Conservation (phyloP, 1,284 basidiomycete species). For the Trichosporon sp. region DNA sequence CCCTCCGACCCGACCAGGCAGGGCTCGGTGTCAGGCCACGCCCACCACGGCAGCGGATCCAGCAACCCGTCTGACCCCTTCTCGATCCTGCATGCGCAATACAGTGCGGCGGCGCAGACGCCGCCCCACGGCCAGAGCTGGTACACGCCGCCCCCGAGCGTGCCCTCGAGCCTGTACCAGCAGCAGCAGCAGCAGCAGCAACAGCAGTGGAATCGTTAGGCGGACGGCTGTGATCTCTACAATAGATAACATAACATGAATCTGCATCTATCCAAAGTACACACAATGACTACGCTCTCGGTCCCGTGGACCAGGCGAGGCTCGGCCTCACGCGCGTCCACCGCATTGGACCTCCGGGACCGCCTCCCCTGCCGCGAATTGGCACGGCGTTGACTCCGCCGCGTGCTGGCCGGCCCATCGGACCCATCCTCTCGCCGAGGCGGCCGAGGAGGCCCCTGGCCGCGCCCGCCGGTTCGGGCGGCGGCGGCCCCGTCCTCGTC, state of each 20-base stretch:
- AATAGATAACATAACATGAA: conserved; percentile 2
- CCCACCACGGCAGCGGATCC: conserved; percentile 24
- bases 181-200: conserved; percentile 6
- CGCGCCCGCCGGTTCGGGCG: background rate
- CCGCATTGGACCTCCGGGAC: background rate
- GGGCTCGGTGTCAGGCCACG: conserved; percentile 1
- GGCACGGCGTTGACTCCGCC: background rate
- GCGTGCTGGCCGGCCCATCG: background rate
- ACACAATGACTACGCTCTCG: background rate
- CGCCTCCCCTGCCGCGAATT: background rate
- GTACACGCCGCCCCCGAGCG: conserved; percentile 10
- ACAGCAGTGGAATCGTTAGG: conserved; percentile 8
- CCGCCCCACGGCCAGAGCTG: conserved; percentile 1
- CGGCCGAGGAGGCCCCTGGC: background rate
- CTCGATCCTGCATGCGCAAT: background rate
- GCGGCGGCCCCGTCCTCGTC: background rate
- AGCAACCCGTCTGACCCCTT: background rate
- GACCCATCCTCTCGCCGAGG: background rate
- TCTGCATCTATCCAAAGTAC: background rate
- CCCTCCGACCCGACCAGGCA: background rate
- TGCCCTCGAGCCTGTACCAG: conserved; percentile 9
- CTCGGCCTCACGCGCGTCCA: background rate
- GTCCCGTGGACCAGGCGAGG: background rate
- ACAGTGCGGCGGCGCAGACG: background rate
- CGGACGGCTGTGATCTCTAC: background rate